Evolutionary conservation across 345 rosid genomes (phyloP).

Genomic region (Rubroshorea leprosula): DNA sequence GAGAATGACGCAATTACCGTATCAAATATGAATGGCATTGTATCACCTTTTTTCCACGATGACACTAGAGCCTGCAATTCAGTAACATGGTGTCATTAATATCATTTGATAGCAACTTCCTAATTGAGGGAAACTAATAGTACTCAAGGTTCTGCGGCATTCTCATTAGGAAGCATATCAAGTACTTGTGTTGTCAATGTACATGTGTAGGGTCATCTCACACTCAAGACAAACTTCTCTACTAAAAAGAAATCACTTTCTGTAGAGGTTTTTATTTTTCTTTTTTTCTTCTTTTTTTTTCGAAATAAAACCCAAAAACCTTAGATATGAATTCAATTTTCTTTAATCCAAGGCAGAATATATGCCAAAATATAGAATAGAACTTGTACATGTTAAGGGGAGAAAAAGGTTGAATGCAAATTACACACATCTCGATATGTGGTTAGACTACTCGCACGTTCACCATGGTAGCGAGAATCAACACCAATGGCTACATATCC

Average conservation of each 20-base stretch:
- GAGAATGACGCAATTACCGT: conserved; percentile 36
- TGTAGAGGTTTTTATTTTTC: too few species aligned
- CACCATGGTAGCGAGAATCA: conserved; percentile 95
- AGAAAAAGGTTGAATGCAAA: neutral
- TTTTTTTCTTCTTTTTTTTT: too few species aligned
- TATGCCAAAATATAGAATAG: neutral
- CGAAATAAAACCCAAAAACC: too few species aligned
- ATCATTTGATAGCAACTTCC: neutral
- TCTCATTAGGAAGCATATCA: too few species aligned
- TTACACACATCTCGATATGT: conserved; percentile 57
- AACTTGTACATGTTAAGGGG: too few species aligned
- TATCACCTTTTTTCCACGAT: conserved; percentile 76
- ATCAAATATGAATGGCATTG: conserved; percentile 91
- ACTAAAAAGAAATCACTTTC: too few species aligned
- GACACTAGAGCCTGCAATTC: conserved; percentile 74
- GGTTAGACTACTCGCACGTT: conserved; percentile 57
- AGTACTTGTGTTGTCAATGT: too few species aligned
- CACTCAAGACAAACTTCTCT: too few species aligned
- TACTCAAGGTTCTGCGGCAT: neutral
- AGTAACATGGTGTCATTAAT: conserved; percentile 13
- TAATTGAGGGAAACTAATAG: neutral
- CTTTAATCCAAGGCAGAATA: too few species aligned
- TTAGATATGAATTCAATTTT: too few species aligned
- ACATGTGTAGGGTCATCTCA: too few species aligned
- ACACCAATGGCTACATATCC: conserved; percentile 74